Percentiles rank a stretch among this genome's conserved stretches.
Evolutionary conservation across 1,284 basidiomycete genomes (phyloP).

Genomic region (Cryptococcus maquisensis): DNA sequence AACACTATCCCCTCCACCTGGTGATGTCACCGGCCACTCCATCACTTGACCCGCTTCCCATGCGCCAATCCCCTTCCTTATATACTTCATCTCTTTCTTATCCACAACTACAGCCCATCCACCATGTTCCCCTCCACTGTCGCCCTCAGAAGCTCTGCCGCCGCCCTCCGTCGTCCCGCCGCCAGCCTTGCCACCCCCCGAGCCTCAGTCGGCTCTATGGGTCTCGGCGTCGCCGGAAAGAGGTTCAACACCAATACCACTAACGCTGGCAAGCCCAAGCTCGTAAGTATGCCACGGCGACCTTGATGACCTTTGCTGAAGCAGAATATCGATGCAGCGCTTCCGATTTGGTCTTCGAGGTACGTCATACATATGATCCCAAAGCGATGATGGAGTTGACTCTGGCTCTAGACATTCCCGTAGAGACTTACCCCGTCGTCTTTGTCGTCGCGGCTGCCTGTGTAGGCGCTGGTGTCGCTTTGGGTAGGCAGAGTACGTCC

Average conservation of each 20-base stretch:
- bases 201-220: conserved; percentile 8
- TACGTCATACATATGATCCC: conserved; percentile 5
- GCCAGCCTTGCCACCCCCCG: conserved; percentile 3
- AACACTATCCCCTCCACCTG: too few species aligned
- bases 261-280: conserved; percentile 40
- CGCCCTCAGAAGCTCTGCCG: conserved; percentile 12
- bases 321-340: conserved; percentile 22
- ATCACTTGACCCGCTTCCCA: too few species aligned
- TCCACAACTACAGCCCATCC: background rate
- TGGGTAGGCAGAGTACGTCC: conserved; percentile 26
- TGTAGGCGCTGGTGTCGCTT: conserved; percentile 37
- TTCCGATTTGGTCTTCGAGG: conserved; percentile 45
- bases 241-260: conserved; percentile 30
- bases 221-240: conserved; percentile 23
- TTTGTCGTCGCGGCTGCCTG: conserved; percentile 43
- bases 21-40: too few species aligned
- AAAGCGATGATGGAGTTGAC: background rate
- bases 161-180: conserved; percentile 10
- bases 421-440: conserved; percentile 48
- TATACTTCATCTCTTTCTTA: background rate
- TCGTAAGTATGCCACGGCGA: conserved; percentile 25
- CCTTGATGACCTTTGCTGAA: background rate
- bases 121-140: conserved; percentile 22
- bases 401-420: conserved; percentile 38
- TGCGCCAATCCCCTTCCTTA: conserved; percentile 64